phyloP scores from a whole-genome alignment of 768 basidiomycete genomes.

The Xerocomus potaroensis region DNA sequence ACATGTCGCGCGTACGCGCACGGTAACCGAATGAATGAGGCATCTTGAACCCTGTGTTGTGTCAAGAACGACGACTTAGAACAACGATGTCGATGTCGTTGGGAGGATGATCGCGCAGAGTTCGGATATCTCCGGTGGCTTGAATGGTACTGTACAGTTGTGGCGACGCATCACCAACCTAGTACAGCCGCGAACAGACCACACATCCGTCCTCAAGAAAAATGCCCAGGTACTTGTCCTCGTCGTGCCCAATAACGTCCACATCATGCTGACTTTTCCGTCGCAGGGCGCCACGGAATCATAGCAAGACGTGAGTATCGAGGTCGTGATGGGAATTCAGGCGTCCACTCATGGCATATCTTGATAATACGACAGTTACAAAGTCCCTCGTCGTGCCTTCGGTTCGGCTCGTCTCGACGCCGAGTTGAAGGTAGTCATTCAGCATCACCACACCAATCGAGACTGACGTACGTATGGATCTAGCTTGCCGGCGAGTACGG shows the following conservation, averaged over 20 bases:
- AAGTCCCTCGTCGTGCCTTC: constrained; percentile 97
- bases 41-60: constrained; percentile 67
- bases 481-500: constrained; percentile 99
- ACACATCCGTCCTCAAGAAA: constrained; percentile 50
- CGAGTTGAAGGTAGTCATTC: constrained; percentile 85
- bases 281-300: constrained; percentile 83
- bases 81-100: constrained; percentile 44
- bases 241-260: constrained; percentile 3
- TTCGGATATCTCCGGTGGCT: constrained; percentile 65
- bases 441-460: background rate
- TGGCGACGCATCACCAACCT: constrained; percentile 35
- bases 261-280: constrained; percentile 25
- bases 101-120: constrained; percentile 33
- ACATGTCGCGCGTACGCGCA: constrained; percentile 99
- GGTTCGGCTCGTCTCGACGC: constrained; percentile 98
- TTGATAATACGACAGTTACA: constrained; percentile 71
- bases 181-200: constrained; percentile 33
- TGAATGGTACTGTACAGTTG: constrained; percentile 63
- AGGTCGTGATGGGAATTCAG: constrained; percentile 66
- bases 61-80: constrained; percentile 9
- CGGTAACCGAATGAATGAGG: constrained; percentile 99
- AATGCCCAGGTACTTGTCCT: constrained; percentile 77
- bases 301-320: constrained; percentile 91
- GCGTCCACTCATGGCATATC: constrained; percentile 42
- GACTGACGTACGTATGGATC: constrained; percentile 3